These are phyloP conservation scores for Arthrobotrys conoides DNA, from an alignment of 2,329 filamentous ascomycete genomes.

Conservation along the genomic window DNA sequence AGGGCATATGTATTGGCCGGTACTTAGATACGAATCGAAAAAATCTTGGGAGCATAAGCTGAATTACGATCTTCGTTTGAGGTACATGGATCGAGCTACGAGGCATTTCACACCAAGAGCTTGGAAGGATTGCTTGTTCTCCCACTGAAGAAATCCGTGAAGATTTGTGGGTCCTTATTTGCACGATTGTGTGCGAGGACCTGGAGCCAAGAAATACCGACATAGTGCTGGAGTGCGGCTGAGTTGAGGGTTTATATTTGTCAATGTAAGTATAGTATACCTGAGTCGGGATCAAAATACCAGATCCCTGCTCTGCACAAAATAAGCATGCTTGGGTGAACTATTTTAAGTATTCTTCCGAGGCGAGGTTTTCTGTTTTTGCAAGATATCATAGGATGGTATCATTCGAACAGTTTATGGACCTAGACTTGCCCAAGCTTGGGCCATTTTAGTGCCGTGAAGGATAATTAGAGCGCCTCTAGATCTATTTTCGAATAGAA, in stretches of 20 bases:
- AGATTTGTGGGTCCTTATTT: constrained; percentile 4
- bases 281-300: neutral
- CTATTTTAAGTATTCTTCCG: constrained; percentile 18
- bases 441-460: neutral
- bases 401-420: neutral
- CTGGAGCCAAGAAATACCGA: constrained; percentile 17
- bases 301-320: neutral
- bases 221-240: constrained; percentile 39
- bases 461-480: too few species aligned
- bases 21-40: neutral
- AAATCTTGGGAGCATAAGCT: neutral
- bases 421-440: neutral
- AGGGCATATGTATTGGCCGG: neutral
- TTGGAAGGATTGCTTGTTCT: constrained; percentile 40
- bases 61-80: neutral
- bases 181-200: neutral
- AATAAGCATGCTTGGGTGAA: constrained; percentile 22
- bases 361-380: neutral
- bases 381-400: neutral
- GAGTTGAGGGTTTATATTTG: constrained; percentile 35
- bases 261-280: neutral
- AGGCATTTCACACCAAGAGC: constrained; percentile 27
- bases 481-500: too few species aligned
- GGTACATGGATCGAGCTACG: constrained; percentile 21
- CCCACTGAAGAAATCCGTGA: neutral